A percentile compares a stretch with the other conserved stretches of the same genome.
Evolutionary conservation across 495 filamentous ascomycete genomes (phyloP).

Genomic region (Baudoinia panamericana): DNA sequence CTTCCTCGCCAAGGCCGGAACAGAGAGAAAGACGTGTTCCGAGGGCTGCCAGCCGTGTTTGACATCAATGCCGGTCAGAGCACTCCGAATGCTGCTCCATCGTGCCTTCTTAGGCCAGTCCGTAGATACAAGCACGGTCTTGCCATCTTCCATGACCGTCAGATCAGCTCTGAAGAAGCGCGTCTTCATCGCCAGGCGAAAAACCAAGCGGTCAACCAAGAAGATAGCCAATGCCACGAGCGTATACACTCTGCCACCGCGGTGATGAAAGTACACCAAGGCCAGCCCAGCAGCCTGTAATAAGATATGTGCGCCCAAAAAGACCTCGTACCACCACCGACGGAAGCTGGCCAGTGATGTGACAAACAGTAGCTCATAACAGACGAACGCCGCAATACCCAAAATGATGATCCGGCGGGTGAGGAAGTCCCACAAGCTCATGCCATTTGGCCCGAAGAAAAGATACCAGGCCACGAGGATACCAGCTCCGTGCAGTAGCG

Average conservation of each 20-base stretch:
- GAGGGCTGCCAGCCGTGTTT: conserved; percentile 41
- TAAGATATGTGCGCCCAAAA: conserved; percentile 43
- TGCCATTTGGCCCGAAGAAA: conserved; percentile 30
- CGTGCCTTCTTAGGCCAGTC: conserved; percentile 19
- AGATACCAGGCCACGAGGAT: conserved; percentile 39
- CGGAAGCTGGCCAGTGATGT: conserved; percentile 39
- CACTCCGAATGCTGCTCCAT: background rate
- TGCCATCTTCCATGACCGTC: conserved; percentile 35
- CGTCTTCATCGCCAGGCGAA: conserved; percentile 37
- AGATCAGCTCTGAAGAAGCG: conserved; percentile 34
- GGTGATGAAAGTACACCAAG: conserved; percentile 44
- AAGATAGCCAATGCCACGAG: conserved; percentile 39
- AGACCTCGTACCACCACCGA: conserved; percentile 43
- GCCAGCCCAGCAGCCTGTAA: conserved; percentile 39
- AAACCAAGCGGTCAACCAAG: conserved; percentile 44
- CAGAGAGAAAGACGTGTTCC: conserved; percentile 46
- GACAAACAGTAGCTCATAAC: conserved; percentile 40
- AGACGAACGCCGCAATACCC: conserved; percentile 37
- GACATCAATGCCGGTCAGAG: conserved; percentile 22
- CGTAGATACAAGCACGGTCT: conserved; percentile 37
- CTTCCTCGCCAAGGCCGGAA: conserved; percentile 36
- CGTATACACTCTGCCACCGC: conserved; percentile 30
- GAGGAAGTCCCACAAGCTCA: conserved; percentile 31
- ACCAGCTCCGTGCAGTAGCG: conserved; percentile 33
- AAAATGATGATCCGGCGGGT: conserved; percentile 30